phyloP scores from a whole-genome alignment of 176 grass and related monocot species.

The Miscanthus lutarioriparius region DNA sequence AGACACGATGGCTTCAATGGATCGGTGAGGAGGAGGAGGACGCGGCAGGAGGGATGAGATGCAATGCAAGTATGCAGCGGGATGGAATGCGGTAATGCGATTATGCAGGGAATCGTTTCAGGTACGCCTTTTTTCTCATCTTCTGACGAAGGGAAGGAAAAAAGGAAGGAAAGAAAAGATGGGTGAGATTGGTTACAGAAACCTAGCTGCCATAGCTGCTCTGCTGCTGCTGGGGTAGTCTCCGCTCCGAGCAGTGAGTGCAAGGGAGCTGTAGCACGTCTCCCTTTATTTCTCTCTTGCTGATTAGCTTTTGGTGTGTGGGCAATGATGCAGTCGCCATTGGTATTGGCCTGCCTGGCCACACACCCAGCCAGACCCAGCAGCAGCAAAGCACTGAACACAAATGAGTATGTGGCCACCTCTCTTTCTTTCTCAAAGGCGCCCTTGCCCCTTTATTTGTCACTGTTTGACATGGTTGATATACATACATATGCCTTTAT shows the following conservation, averaged over 20 bases:
- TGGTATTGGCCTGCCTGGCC: neutral
- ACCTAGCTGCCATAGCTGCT: neutral
- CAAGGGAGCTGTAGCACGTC: neutral
- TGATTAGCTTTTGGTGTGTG: slow-evolving; percentile 10
- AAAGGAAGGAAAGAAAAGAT: neutral
- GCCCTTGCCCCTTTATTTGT: neutral
- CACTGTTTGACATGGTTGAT: neutral
- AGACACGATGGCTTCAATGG: neutral
- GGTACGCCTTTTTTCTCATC: slow-evolving; percentile 6
- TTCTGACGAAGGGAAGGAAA: neutral
- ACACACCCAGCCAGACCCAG: neutral
- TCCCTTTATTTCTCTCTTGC: neutral
- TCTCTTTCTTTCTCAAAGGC: slow-evolving; percentile 25
- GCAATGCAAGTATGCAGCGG: neutral
- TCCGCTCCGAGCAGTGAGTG: neutral
- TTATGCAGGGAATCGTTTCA: slow-evolving; percentile 38
- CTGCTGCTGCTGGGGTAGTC: neutral
- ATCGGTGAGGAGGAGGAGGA: neutral
- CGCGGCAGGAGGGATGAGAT: neutral
- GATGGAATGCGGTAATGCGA: neutral
- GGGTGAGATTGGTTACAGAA: neutral
- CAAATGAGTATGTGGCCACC: neutral
- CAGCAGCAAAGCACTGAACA: neutral
- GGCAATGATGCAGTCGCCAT: slow-evolving; percentile 38
- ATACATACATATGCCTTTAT: neutral